Evolutionary conservation across 169 alveolate genomes (phyloP).

Genomic region (Theileria orientalis): DNA sequence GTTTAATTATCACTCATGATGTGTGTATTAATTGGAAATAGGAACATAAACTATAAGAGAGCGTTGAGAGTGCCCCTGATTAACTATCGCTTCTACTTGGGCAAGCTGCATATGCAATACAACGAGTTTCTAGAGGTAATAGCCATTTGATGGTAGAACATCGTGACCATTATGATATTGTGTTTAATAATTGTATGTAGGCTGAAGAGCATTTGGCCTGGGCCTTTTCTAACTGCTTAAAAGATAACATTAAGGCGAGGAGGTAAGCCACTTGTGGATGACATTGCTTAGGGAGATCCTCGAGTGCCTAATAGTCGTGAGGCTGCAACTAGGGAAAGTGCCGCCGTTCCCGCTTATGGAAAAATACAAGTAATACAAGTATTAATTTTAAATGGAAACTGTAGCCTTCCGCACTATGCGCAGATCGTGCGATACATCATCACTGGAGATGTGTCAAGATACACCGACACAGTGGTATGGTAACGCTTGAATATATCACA

Average conservation of each 20-base stretch:
- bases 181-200: constrained; percentile 13
- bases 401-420: constrained; percentile 71
- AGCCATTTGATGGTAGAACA: no score
- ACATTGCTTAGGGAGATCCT: constrained; percentile 69
- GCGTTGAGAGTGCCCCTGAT: constrained; percentile 80
- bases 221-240: constrained; percentile 74
- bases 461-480: constrained; percentile 68
- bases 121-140: constrained; percentile 74
- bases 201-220: constrained; percentile 71
- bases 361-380: constrained; percentile 68
- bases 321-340: constrained; percentile 78
- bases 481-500: background rate
- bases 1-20: background rate
- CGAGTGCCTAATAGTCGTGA: constrained; percentile 80
- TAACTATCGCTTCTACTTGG: constrained; percentile 78
- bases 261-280: constrained; percentile 46
- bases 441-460: constrained; percentile 68
- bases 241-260: constrained; percentile 61
- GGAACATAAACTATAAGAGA: constrained; percentile 72
- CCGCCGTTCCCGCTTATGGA: constrained; percentile 71
- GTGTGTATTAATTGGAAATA: no score
- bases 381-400: constrained; percentile 50
- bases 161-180: no score
- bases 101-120: constrained; percentile 82
- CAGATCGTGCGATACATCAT: constrained; percentile 72